phyloP scores from a whole-genome alignment of 306 rosid species.

The Rosa chinensis region DNA sequence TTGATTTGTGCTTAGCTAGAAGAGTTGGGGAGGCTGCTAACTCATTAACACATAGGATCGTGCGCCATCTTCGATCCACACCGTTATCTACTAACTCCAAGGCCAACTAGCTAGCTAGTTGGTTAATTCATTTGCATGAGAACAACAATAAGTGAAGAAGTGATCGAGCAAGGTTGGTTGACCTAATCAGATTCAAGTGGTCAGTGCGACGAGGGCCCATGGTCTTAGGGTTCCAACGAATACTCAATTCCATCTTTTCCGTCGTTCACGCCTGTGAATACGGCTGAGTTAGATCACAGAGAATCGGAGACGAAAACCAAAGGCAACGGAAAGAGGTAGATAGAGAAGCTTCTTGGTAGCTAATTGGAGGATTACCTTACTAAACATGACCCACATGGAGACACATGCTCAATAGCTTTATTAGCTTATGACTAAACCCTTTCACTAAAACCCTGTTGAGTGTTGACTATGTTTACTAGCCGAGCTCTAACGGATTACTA shows the following conservation, averaged over 20 bases:
- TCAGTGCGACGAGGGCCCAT: conserved; percentile 34
- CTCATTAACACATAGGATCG: not conserved
- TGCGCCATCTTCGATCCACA: not conserved
- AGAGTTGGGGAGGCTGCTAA: not conserved
- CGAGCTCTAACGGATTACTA: not conserved
- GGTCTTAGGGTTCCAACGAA: conserved; percentile 25
- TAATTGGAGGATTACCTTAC: conserved; percentile 13
- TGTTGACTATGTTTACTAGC: not conserved
- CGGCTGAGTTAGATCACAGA: not conserved
- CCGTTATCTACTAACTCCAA: not conserved
- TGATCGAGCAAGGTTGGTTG: not conserved
- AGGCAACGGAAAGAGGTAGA: not conserved
- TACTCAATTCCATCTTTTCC: conserved; percentile 29
- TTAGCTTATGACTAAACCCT: conserved; percentile 3
- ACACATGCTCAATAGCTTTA: not conserved
- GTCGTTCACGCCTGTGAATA: conserved; percentile 43
- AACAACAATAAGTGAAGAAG: not conserved
- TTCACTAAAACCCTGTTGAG: conserved; percentile 23
- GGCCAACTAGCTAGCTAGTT: not conserved
- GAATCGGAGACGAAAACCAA: not conserved
- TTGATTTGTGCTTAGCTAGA: not conserved
- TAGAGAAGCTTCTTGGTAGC: not conserved
- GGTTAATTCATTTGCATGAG: not conserved
- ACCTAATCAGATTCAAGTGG: not conserved
- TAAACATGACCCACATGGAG: conserved; percentile 38